phyloP scores from a whole-genome alignment of 257 asterid genomes.

The Capsicum pubescens region DNA sequence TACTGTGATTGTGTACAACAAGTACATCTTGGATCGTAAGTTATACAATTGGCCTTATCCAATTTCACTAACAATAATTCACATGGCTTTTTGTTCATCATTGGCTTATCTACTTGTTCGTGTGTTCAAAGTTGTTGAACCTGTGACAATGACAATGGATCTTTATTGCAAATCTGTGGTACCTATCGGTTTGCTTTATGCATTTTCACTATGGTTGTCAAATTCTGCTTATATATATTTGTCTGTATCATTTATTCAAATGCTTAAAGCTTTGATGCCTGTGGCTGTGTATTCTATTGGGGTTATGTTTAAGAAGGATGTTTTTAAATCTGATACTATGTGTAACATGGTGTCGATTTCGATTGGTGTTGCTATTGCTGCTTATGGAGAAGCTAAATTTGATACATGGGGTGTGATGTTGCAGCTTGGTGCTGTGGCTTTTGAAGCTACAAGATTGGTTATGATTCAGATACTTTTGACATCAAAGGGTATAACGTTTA shows the following conservation, averaged over 20 bases:
- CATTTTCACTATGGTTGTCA: constrained; percentile 67
- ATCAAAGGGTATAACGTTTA: constrained; percentile 59
- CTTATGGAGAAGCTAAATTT: constrained; percentile 71
- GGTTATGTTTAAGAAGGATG: constrained; percentile 52
- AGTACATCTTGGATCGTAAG: constrained; percentile 72
- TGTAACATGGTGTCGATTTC: constrained; percentile 70
- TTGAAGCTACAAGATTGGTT: constrained; percentile 71
- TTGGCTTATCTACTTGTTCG: constrained; percentile 60
- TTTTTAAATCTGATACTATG: constrained; percentile 57
- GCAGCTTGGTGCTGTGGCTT: constrained; percentile 69
- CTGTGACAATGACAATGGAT: constrained; percentile 66
- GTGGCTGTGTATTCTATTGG: constrained; percentile 69
- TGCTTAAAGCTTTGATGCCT: constrained; percentile 80
- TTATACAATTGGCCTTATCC: constrained; percentile 82
- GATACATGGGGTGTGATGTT: constrained; percentile 66
- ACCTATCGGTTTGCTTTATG: constrained; percentile 64
- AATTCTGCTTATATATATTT: constrained; percentile 74
- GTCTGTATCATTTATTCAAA: constrained; percentile 72
- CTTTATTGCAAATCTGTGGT: constrained; percentile 67
- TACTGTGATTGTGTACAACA: constrained; percentile 75
- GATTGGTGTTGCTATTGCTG: constrained; percentile 75
- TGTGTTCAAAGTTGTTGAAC: constrained; percentile 63
- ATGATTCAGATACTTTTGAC: constrained; percentile 70
- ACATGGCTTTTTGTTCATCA: constrained; percentile 70
- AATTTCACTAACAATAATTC: constrained; percentile 73